phyloP scores from a whole-genome alignment of 1,139 yeast species.

The Taphrina pruni region DNA sequence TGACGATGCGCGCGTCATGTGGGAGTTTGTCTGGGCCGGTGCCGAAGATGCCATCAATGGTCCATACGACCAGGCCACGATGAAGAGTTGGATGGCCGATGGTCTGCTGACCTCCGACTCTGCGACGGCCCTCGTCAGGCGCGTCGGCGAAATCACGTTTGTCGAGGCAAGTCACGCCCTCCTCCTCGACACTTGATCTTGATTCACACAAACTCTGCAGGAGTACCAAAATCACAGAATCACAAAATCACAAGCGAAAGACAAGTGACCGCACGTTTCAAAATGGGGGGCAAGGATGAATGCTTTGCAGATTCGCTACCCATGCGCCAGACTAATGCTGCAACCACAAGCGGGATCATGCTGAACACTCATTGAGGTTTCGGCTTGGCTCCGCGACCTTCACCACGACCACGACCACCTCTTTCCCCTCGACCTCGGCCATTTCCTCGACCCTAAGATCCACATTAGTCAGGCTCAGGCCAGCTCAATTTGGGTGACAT shows the following conservation, averaged over 20 bases:
- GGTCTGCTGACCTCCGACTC: slow-evolving; percentile 58
- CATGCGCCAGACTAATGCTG: slow-evolving; percentile 7
- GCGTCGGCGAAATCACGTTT: slow-evolving; percentile 24
- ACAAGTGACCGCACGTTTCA: too few species aligned
- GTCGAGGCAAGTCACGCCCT: slow-evolving; percentile 13
- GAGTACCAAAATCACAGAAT: too few species aligned
- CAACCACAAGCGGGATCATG: neutral
- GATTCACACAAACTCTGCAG: neutral
- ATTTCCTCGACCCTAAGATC: slow-evolving; percentile 10
- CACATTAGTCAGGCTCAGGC: neutral
- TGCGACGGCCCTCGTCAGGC: slow-evolving; percentile 19
- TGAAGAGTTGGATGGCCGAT: slow-evolving; percentile 64
- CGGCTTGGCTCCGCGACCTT: slow-evolving; percentile 5
- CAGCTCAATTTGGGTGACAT: neutral
- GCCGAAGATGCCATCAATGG: slow-evolving; percentile 60
- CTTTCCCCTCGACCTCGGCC: slow-evolving; percentile 22
- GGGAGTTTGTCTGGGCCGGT: slow-evolving; percentile 70
- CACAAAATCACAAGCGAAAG: too few species aligned
- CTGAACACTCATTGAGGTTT: slow-evolving; percentile 6
- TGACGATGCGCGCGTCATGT: slow-evolving; percentile 54
- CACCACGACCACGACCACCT: slow-evolving; percentile 27
- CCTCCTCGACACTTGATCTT: slow-evolving; percentile 2
- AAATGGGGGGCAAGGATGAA: neutral
- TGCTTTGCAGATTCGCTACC: neutral
- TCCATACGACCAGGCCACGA: slow-evolving; percentile 63